phyloP scores from a whole-genome alignment of 2,329 filamentous ascomycete species.

The Diplocarpon mali region DNA sequence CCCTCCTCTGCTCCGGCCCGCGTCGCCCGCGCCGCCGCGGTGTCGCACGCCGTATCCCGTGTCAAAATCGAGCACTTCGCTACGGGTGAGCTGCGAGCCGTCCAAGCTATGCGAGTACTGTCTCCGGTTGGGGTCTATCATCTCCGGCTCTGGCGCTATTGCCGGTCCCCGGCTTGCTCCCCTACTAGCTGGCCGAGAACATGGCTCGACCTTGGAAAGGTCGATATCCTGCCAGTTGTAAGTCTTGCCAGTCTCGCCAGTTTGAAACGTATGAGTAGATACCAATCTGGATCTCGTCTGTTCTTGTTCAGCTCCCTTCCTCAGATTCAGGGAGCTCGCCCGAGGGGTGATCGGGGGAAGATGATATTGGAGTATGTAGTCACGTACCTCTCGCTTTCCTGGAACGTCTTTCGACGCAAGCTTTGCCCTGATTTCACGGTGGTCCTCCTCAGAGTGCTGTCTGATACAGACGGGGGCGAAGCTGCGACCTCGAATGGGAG shows the following conservation, averaged over 20 bases:
- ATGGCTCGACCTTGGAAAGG: slow-evolving; percentile 6
- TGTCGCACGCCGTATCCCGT: slow-evolving; percentile 16
- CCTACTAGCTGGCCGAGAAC: background rate
- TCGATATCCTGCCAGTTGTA: slow-evolving; percentile 21
- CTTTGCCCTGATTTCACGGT: slow-evolving; percentile 12
- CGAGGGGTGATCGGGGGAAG: slow-evolving; percentile 16
- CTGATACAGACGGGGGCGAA: slow-evolving; percentile 6
- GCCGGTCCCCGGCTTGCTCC: background rate
- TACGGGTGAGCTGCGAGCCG: slow-evolving; percentile 14
- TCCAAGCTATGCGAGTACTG: slow-evolving; percentile 16
- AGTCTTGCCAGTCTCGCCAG: slow-evolving; percentile 8
- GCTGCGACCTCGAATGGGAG: slow-evolving; percentile 6
- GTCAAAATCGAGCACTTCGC: slow-evolving; percentile 21
- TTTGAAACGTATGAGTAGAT: slow-evolving; percentile 2
- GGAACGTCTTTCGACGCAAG: slow-evolving; percentile 14
- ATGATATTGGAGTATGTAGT: slow-evolving; percentile 12
- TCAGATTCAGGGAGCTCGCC: slow-evolving; percentile 17
- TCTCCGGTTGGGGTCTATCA: background rate
- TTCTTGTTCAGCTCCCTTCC: slow-evolving; percentile 11
- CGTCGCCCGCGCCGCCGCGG: slow-evolving; percentile 10
- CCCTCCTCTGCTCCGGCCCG: slow-evolving; percentile 1
- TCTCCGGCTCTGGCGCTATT: background rate
- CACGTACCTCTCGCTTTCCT: slow-evolving; percentile 19
- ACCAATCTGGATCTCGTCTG: slow-evolving; percentile 7
- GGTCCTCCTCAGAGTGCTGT: slow-evolving; percentile 14